Conservation (phyloP, 2,329 filamentous ascomycete genomes). For the Claviceps digitariae region DNA sequence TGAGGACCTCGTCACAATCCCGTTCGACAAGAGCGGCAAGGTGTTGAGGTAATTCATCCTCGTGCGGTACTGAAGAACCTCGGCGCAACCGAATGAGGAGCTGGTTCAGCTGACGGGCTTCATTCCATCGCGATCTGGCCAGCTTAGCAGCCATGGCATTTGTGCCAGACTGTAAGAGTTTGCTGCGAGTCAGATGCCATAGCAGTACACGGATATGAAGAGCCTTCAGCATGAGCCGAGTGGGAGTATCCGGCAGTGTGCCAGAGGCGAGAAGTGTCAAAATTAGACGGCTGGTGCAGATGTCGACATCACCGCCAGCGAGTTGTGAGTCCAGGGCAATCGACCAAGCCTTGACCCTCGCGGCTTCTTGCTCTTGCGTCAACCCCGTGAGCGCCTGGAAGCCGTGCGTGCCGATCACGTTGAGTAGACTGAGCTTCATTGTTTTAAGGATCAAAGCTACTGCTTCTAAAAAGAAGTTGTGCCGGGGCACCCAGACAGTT, state of each 20-base stretch:
- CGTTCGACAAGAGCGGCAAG: constrained; percentile 62
- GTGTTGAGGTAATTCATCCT: constrained; percentile 57
- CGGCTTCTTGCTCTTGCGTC: constrained; percentile 72
- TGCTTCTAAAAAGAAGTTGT: constrained; percentile 76
- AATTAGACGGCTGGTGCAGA: constrained; percentile 75
- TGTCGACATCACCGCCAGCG: constrained; percentile 76
- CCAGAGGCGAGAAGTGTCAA: constrained; percentile 79
- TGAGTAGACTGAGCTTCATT: constrained; percentile 66
- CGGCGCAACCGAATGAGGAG: constrained; percentile 28
- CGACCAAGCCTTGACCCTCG: constrained; percentile 80
- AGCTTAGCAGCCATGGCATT: constrained; percentile 60
- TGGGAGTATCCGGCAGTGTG: constrained; percentile 71
- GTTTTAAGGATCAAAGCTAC: constrained; percentile 70
- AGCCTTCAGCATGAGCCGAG: constrained; percentile 79
- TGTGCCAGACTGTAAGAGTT: constrained; percentile 49
- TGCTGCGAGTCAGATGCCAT: constrained; percentile 59
- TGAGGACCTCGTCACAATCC: constrained; percentile 71
- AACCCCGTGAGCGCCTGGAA: constrained; percentile 71
- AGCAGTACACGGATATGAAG: constrained; percentile 82
- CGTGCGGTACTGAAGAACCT: constrained; percentile 31
- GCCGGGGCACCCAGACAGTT: constrained; percentile 79
- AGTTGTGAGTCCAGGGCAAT: constrained; percentile 90
- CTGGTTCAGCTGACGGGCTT: constrained; percentile 53
- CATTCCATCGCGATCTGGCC: constrained; percentile 67
- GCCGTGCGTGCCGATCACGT: constrained; percentile 59